phyloP scores from a whole-genome alignment of 129 eudicot species.

The Artemisia tridentata region DNA sequence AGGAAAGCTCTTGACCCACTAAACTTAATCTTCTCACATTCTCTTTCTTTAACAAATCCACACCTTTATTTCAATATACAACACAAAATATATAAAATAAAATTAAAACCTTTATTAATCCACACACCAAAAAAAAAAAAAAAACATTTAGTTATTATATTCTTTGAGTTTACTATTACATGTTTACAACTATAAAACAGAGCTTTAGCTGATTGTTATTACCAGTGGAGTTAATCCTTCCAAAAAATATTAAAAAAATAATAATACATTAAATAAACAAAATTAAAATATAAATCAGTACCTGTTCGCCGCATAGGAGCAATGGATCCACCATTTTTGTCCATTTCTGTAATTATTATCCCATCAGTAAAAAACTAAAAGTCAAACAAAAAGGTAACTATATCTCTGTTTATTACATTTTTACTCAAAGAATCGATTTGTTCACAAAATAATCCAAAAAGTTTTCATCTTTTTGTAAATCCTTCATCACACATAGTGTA shows the following conservation, averaged over 20 bases:
- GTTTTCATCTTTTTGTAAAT: too few species aligned
- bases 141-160: background rate
- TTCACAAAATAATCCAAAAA: too few species aligned
- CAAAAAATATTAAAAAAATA: too few species aligned
- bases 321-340: constrained; percentile 36
- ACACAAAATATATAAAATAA: background rate
- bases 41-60: constrained; percentile 20
- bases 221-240: too few species aligned
- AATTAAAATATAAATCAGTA: background rate
- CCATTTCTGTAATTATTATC: constrained; percentile 37
- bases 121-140: background rate
- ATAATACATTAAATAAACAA: background rate
- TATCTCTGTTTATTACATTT: too few species aligned
- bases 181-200: background rate
- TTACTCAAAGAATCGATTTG: too few species aligned
- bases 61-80: constrained; percentile 9
- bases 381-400: background rate
- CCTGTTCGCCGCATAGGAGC: constrained; percentile 27
- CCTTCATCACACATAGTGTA: too few species aligned
- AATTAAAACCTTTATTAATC: background rate
- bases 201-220: too few species aligned
- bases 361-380: too few species aligned
- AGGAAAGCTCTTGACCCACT: constrained; percentile 30
- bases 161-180: background rate
- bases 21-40: constrained; percentile 39